Evolutionary conservation across 345 rosid genomes (phyloP), one percentile per base, ranked within the genome.

Genomic region (Populus ilicifolia): DNA sequence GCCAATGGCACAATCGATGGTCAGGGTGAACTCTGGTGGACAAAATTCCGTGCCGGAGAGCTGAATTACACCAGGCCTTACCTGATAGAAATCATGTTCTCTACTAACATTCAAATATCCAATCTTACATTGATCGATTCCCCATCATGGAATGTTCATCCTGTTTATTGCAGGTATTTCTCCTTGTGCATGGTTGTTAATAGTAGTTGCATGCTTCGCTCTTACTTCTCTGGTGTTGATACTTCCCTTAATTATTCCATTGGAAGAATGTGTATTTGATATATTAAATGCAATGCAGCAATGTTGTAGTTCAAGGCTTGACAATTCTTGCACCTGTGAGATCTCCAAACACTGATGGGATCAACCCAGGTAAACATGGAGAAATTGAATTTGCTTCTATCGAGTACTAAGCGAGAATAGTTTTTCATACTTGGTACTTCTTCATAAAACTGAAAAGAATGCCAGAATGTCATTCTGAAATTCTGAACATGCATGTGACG

Each of bases 121-220:
- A 78, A 85, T 63, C 77, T 87, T 72, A 85, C 85, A 41, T 67
- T 87, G 62, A 38, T 85, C 61, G 81, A 87, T 67, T 87, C 89
- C 5, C 87, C 89, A 3, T 87, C 82, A 21, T 87, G 88, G 89
- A 87, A 83, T 46, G 80, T 87, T 13, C 89, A 87, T 75, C 89
- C 86, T 77, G 80, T 83, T 27, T 87, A 87, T 74, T 36, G 86
- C 85, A 86, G 86, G 87, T 82, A 77, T 7, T 29, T 23, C 61
- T n/a, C 11, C 0, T 5, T 30, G 41, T 41, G 18, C 33, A 13
- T 48, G 16, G 2, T 8, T 29, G 30, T 44, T n/a, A 29, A 20
- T 67, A 59, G 11, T 36, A 8, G 14, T n/a, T 21, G 35, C 16
- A 43, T 25, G 12, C 3, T 1, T 7, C 44, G 36, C 27, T 44